Conservation (phyloP, 176 grass and related monocot species). For the Cenchrus americanus region DNA sequence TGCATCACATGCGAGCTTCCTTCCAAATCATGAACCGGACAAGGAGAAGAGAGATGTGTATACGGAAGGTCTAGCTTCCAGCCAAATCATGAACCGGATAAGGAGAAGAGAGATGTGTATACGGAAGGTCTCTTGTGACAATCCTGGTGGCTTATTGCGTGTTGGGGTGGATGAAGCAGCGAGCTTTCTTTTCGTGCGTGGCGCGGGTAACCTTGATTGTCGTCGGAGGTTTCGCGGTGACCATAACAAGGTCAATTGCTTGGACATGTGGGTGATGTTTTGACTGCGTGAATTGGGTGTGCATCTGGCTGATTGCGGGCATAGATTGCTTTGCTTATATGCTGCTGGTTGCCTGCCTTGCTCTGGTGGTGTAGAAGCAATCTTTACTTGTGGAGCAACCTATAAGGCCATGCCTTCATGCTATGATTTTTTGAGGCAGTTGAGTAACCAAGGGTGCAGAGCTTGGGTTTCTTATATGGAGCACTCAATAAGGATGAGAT, state of each 20-base stretch:
- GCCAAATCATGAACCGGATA: background rate
- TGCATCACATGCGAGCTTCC: background rate
- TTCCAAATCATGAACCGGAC: background rate
- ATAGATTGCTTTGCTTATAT: background rate
- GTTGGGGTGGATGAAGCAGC: background rate
- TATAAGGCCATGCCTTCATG: background rate
- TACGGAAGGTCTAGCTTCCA: background rate
- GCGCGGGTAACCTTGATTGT: background rate
- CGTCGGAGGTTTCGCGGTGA: background rate
- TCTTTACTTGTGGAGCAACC: conserved; percentile 1
- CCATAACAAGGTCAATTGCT: background rate
- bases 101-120: background rate
- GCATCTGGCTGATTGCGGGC: background rate
- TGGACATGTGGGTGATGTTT: background rate
- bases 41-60: background rate
- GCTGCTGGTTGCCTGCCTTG: background rate
- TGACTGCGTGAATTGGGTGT: conserved; percentile 11
- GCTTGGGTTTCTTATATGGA: background rate
- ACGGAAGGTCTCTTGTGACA: background rate
- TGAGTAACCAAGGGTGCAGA: background rate
- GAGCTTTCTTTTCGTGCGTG: background rate
- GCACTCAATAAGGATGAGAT: background rate
- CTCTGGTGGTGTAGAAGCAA: background rate
- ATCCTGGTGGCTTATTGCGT: background rate
- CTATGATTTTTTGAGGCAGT: background rate